Percentiles rank a stretch among this genome's conserved stretches.
Evolutionary conservation across 1,284 basidiomycete genomes (phyloP).

Genomic region (Ustanciosporium gigantosporum): DNA sequence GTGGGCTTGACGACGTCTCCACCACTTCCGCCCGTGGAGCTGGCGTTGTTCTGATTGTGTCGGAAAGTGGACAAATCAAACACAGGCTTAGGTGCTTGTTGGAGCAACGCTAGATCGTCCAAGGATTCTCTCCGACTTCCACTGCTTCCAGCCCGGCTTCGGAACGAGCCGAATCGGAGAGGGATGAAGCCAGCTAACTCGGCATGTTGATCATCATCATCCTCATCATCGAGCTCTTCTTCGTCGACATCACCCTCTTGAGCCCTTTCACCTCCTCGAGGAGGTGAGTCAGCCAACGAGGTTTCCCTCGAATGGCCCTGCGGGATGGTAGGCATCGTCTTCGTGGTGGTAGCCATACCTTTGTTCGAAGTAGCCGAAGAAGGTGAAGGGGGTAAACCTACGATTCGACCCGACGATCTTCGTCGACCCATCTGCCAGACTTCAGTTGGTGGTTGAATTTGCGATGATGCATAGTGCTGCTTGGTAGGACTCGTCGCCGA

Average conservation of each 20-base stretch:
- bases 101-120: neutral
- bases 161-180: conserved; percentile 6
- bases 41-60: too few species aligned
- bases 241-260: conserved; percentile 1
- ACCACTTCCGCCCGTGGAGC: too few species aligned
- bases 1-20: too few species aligned
- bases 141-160: conserved; percentile 2
- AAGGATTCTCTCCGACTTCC: too few species aligned
- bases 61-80: neutral
- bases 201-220: neutral
- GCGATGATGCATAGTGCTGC: too few species aligned
- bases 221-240: too few species aligned
- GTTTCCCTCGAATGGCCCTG: conserved; percentile 23
- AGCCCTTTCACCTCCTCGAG: too few species aligned
- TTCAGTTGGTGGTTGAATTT: neutral
- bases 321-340: conserved; percentile 25
- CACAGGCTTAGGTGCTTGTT: neutral
- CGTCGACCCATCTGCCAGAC: conserved; percentile 21
- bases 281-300: conserved; percentile 9
- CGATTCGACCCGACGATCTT: conserved; percentile 10
- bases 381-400: neutral
- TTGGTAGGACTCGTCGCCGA: too few species aligned
- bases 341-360: neutral
- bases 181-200: conserved; percentile 10
- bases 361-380: neutral